Evolutionary conservation across 306 rosid species (phyloP).

Genomic region (Cicer yamashitae): DNA sequence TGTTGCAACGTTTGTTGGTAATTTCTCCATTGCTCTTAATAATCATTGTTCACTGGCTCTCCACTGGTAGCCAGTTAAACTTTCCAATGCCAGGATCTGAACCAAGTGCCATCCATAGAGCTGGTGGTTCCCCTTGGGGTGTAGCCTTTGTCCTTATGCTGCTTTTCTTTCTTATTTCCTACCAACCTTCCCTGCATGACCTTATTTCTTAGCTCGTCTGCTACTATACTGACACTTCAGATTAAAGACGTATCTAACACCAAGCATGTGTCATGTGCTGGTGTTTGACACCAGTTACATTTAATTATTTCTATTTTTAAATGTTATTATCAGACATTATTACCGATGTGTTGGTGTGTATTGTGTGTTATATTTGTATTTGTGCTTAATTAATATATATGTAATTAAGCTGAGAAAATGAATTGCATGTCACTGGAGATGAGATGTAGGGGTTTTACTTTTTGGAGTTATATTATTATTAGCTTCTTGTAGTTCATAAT

Average conservation of each 20-base stretch:
- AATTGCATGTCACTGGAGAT: slow-evolving; percentile 8
- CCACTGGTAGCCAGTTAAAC: slow-evolving; percentile 60
- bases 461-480: slow-evolving; percentile 5
- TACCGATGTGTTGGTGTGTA: too few relatives aligned
- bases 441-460: background rate
- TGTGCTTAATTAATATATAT: too few relatives aligned
- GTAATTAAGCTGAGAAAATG: background rate
- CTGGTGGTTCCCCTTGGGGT: slow-evolving; percentile 85
- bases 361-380: too few relatives aligned
- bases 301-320: too few relatives aligned
- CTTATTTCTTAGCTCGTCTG: slow-evolving; percentile 44
- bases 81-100: slow-evolving; percentile 79
- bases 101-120: slow-evolving; percentile 69
- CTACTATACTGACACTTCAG: background rate
- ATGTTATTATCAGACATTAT: too few relatives aligned
- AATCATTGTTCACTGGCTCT: slow-evolving; percentile 75
- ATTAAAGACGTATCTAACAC: too few relatives aligned
- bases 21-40: slow-evolving; percentile 71
- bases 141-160: slow-evolving; percentile 62
- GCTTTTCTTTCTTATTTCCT: slow-evolving; percentile 69
- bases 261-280: too few relatives aligned
- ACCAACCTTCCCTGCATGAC: slow-evolving; percentile 66
- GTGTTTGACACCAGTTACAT: too few relatives aligned
- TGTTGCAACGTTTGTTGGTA: slow-evolving; percentile 68
- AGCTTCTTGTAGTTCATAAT: slow-evolving; percentile 15